Conservation (phyloP, 2,329 filamentous ascomycete species). For the Dothiorella sarmentorum region DNA sequence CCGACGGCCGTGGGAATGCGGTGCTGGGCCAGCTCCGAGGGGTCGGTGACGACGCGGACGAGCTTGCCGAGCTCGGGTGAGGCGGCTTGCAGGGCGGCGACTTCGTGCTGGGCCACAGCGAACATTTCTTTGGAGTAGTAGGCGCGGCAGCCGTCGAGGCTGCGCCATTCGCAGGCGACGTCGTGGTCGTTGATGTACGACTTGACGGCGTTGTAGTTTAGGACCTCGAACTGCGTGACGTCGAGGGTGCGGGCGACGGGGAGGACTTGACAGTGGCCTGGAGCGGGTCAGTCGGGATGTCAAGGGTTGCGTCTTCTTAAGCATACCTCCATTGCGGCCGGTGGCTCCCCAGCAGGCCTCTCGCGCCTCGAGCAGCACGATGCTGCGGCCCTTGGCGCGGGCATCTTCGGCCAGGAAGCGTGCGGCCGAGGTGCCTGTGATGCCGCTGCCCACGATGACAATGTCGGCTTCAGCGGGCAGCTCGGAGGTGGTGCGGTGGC, state of each 20-base stretch:
- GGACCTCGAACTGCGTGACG: conserved; percentile 68
- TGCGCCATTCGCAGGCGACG: conserved; percentile 68
- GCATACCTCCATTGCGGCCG: conserved; percentile 47
- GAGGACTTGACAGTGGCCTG: conserved; percentile 67
- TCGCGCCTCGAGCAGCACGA: conserved; percentile 72
- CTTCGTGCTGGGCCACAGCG: conserved; percentile 48
- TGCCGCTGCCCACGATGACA: conserved; percentile 70
- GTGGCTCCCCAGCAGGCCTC: conserved; percentile 83
- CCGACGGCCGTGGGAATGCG: conserved; percentile 48
- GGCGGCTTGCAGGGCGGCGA: conserved; percentile 49
- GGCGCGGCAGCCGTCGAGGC: conserved; percentile 61
- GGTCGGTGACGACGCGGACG: conserved; percentile 40
- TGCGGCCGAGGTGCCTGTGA: conserved; percentile 71
- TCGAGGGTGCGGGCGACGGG: conserved; percentile 60
- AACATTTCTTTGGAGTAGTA: conserved; percentile 59
- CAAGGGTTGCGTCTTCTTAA: no score
- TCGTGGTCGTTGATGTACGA: conserved; percentile 54
- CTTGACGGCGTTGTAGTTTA: conserved; percentile 61
- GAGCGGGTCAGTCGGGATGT: neutral
- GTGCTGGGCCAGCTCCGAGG: conserved; percentile 49
- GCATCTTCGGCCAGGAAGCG: conserved; percentile 54
- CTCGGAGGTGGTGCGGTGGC: conserved; percentile 63
- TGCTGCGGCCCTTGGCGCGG: conserved; percentile 44
- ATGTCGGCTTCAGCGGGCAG: conserved; percentile 62
- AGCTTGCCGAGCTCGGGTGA: conserved; percentile 56